Conservation (phyloP, 1,139 yeast genomes). For the Yarrowia galli region DNA sequence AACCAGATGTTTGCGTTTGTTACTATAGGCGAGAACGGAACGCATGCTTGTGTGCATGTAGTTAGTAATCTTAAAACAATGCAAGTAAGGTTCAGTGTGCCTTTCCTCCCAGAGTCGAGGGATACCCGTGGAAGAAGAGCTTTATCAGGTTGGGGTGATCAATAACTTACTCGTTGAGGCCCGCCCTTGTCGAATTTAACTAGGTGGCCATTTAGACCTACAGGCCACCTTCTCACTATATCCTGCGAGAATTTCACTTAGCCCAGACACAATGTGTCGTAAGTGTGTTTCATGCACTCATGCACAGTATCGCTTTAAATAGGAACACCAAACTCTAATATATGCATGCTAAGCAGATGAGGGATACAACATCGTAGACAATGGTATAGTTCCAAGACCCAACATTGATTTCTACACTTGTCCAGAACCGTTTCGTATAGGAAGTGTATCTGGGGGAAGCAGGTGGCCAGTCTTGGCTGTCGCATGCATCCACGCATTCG, state of each 20-base stretch:
- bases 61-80: background rate
- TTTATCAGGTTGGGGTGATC: no score
- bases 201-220: no score
- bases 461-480: background rate
- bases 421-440: background rate
- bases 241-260: no score
- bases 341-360: constrained; percentile 13
- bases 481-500: background rate
- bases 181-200: no score
- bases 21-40: constrained; percentile 15
- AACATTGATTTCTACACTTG: background rate
- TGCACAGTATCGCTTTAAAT: constrained; percentile 27
- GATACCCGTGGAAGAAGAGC: background rate
- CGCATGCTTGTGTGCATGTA: background rate
- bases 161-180: no score
- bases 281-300: constrained; percentile 20
- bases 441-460: background rate
- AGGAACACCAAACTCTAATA: background rate
- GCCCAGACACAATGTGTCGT: no score
- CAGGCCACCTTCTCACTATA: no score
- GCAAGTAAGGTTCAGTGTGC: background rate
- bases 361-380: background rate
- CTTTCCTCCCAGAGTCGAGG: background rate
- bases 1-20: background rate
- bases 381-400: background rate